A percentile compares a stretch with the other conserved stretches of the same genome.
Conservation (phyloP, 768 basidiomycete genomes). For the Mycena maculata region DNA sequence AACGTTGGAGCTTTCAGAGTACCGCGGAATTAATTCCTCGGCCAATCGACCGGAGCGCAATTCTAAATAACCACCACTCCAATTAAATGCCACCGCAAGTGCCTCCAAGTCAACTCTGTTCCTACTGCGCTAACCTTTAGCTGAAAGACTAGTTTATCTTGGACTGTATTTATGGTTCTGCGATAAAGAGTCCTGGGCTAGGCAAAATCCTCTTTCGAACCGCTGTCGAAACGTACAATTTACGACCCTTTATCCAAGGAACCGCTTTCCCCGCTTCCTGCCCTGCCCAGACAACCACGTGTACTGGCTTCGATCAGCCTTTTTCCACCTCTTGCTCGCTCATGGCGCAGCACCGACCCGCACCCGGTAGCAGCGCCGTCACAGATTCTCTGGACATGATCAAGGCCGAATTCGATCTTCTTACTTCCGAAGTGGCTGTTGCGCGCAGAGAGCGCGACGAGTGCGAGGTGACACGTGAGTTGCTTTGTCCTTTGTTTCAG, state of each 20-base stretch:
- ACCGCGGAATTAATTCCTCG: no score
- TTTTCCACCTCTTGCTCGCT: constrained; percentile 30
- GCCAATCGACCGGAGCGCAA: no score
- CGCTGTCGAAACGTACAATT: constrained; percentile 18
- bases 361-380: constrained; percentile 40
- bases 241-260: constrained; percentile 20
- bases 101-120: background rate
- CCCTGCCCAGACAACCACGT: constrained; percentile 17
- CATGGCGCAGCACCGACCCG: constrained; percentile 34
- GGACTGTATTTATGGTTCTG: no score
- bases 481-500: constrained; percentile 1
- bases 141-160: no score
- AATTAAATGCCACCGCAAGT: no score
- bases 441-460: constrained; percentile 77
- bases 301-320: constrained; percentile 24
- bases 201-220: background rate
- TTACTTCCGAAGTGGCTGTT: constrained; percentile 64
- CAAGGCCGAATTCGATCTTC: constrained; percentile 75
- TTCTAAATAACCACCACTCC: no score
- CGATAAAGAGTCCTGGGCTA: background rate
- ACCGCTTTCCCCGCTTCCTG: constrained; percentile 2
- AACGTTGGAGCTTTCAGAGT: no score
- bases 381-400: constrained; percentile 74
- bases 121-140: background rate
- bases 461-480: constrained; percentile 75